phyloP scores from a whole-genome alignment of 306 rosid species.

The Carpinus fangiana region DNA sequence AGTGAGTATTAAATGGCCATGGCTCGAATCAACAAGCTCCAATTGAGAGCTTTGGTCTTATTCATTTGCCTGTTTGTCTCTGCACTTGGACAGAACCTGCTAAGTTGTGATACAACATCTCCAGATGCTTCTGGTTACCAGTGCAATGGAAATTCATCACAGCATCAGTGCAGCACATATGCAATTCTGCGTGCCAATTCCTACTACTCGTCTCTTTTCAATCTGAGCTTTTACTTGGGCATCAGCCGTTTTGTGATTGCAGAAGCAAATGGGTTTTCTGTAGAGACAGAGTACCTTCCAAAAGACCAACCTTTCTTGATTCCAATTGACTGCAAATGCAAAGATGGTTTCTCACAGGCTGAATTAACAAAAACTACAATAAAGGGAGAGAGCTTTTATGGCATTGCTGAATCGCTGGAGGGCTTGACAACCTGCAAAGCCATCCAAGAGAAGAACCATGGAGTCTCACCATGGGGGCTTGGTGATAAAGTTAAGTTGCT shows the following conservation, averaged over 20 bases:
- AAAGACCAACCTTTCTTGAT: conserved; percentile 59
- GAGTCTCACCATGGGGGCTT: conserved; percentile 57
- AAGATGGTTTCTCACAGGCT: conserved; percentile 47
- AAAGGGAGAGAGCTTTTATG: conserved; percentile 70
- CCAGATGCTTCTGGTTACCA: conserved; percentile 49
- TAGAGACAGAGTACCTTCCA: conserved; percentile 60
- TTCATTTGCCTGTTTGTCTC: conserved; percentile 49
- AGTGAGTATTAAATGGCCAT: conserved; percentile 43
- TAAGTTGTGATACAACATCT: conserved; percentile 50
- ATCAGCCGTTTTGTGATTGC: conserved; percentile 50
- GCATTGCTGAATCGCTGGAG: conserved; percentile 62
- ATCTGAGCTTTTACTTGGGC: conserved; percentile 73
- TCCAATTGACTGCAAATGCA: conserved; percentile 77
- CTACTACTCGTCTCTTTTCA: conserved; percentile 66
- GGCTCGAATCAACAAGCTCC: conserved; percentile 45
- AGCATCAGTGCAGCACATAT: conserved; percentile 58
- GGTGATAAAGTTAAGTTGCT: conserved; percentile 39
- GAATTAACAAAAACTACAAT: conserved; percentile 49
- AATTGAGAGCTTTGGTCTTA: conserved; percentile 43
- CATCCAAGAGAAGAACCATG: conserved; percentile 55
- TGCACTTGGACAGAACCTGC: conserved; percentile 41
- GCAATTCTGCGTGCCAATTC: conserved; percentile 66
- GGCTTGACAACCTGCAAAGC: conserved; percentile 79
- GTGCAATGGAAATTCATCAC: conserved; percentile 48
- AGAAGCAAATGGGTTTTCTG: conserved; percentile 65